Percentiles rank a stretch among this genome's conserved stretches.
phyloP scores from a whole-genome alignment of 805 yeast species.

The Blastobotrys americana region DNA sequence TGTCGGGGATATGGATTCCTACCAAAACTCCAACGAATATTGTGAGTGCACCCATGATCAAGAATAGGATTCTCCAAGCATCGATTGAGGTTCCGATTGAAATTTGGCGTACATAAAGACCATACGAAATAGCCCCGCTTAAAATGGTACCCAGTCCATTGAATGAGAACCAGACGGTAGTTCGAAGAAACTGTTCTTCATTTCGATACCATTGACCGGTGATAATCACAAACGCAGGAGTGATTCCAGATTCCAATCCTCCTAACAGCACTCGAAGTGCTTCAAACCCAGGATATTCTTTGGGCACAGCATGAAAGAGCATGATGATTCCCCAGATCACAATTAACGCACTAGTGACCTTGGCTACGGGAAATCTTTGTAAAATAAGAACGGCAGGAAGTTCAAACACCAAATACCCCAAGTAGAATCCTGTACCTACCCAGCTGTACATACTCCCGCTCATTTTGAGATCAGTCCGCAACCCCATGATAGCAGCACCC shows the following conservation, averaged over 20 bases:
- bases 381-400: constrained; percentile 40
- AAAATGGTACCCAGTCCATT: constrained; percentile 39
- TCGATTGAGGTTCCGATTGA: constrained; percentile 16
- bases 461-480: constrained; percentile 41
- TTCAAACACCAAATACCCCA: constrained; percentile 57
- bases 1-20: constrained; percentile 40
- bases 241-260: constrained; percentile 45
- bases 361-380: constrained; percentile 54
- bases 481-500: constrained; percentile 48
- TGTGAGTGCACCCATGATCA: constrained; percentile 51
- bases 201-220: constrained; percentile 53
- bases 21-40: constrained; percentile 30
- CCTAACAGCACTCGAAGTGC: constrained; percentile 45
- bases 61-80: constrained; percentile 48
- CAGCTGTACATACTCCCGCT: constrained; percentile 37
- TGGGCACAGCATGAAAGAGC: constrained; percentile 42
- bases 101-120: constrained; percentile 24
- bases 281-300: constrained; percentile 39
- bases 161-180: constrained; percentile 36
- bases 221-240: constrained; percentile 51
- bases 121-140: constrained; percentile 45
- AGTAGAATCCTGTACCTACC: constrained; percentile 53
- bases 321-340: constrained; percentile 56
- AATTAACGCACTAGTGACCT: constrained; percentile 41
- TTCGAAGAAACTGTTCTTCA: constrained; percentile 39